Base-by-base conservation (phyloP, 495 filamentous ascomycete genomes). In the Trichoderma gamsii region DNA sequence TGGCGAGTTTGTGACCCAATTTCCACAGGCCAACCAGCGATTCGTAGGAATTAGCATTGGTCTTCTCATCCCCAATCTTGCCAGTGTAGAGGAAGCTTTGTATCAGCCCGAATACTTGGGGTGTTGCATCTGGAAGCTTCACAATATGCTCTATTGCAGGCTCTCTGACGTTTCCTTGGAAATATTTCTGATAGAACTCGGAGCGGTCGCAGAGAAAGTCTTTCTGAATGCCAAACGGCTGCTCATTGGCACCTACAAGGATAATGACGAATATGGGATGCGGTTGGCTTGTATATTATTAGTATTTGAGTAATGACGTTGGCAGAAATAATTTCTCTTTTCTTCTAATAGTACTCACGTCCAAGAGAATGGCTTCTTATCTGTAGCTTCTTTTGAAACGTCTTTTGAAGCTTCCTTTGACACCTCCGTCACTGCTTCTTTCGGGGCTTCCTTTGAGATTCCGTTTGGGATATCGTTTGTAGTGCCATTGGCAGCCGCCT, bases 1-100 rank as follows among this genome's bases (percentile, higher is more conserved):
- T 83, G 56, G 76, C 81, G 38, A 86, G 75, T 38, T 80, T 69
- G 56, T 81, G 70, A 38, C 80, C 82, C 6, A 86, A 76, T 67
- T 83, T 82, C 84, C 84, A 86, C 23, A 83, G 75, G 2, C 75
- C 77, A 68, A 86, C 81, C 32, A 86, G 72, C 3, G 81, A 69
- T 25, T 85, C 80, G 67, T 84, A 86, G 5, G 74, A 78, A 0
- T 81, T 82, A 16, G 81, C 74, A 4, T 73, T 70, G 6, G 80
- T 71, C 12, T 72, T 52, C 23, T 69, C 75, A 4, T 79, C 75
- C 32, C 77, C 80, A 51, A 85, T 78, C 5, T 74, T 68, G 16
- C 80, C 81, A 7, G 80, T 85, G 70, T 78, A 86, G 13, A 86
- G 70, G 71, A 80, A 86, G 72, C 82, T 80, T 64, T 86, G 84